phyloP scores from a whole-genome alignment of 2,329 filamentous ascomycete species.

The Neopestalotiopsis sp. region DNA sequence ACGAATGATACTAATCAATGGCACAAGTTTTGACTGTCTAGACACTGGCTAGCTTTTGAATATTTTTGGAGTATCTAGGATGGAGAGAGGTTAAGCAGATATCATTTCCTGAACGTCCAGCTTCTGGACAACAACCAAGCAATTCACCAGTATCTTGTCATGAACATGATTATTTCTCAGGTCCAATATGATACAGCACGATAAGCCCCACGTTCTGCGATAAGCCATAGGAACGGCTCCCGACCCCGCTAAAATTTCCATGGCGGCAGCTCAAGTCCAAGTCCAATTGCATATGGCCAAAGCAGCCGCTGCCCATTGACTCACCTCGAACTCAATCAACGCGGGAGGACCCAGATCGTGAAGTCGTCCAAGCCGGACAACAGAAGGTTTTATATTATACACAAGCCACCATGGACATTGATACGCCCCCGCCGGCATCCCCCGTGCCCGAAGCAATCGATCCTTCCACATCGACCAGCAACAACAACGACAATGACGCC shows the following conservation, averaged over 20 bases:
- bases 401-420: constrained; percentile 22
- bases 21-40: too few relatives aligned
- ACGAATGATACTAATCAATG: too few relatives aligned
- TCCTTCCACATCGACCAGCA: neutral
- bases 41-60: too few relatives aligned
- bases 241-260: constrained; percentile 21
- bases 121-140: too few relatives aligned
- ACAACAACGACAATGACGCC: constrained; percentile 43
- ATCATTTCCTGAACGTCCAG: too few relatives aligned
- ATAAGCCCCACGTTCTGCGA: constrained; percentile 21
- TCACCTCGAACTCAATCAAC: neutral
- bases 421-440: constrained; percentile 14
- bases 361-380: neutral
- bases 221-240: constrained; percentile 13
- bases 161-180: too few relatives aligned
- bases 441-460: constrained; percentile 19
- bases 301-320: neutral
- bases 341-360: neutral
- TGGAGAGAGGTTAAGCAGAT: too few relatives aligned
- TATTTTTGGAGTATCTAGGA: too few relatives aligned
- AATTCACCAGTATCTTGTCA: too few relatives aligned
- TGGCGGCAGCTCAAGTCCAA: neutral
- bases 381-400: neutral
- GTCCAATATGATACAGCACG: neutral
- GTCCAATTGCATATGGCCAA: too few relatives aligned